Base-by-base conservation (phyloP, 23 red algal species). In the Gracilaria caudata region DNA sequence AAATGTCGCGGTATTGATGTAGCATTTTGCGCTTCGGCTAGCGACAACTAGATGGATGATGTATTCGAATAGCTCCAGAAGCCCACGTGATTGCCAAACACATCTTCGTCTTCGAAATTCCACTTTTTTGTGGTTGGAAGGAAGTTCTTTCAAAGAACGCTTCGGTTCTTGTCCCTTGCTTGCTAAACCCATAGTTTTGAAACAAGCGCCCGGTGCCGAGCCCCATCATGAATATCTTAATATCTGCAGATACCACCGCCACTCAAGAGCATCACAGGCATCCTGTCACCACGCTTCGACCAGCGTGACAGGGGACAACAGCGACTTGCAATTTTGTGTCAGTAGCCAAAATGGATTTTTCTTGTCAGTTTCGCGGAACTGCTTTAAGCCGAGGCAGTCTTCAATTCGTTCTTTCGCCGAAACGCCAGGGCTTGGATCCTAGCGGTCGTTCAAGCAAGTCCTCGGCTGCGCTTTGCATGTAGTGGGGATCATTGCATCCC, bases 271-370 rank as follows among this genome's bases (percentile, higher is more conserved):
- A n/a, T n/a, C n/a, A n/a, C n/a, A n/a, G 46, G 14, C 46, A 14
- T 7, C 46, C 46, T 10, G 8, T 51, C 14, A 7, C 46, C 46
- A 51, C 46, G 46, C 54, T 57, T 24, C 41, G 4, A 61, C n/a
- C 4, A 66, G 61, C 61, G 61, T 66, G 26, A 66, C 61, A 66
- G 3, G 24, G 19, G 26, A 64, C 30, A 7, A 36, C 30, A 36
- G 6, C 61, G 13, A 36, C 61, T 66, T 66, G 3, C 25, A 66
- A 66, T 36, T 66, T 61, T 61, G 57, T 66, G 30, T 66, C 61
- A 33, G 61, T 66, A 36, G 14, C 61, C 4, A 66, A 66, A 66
- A 66, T 35, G 61, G 26, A 66, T 66, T 16, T 66, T 66, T 66
- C 21, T 35, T 33, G 32, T 66, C 29, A 66, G 61, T 66, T 35